Evolutionary conservation across 805 yeast genomes (phyloP).

Genomic region (Candida glaebosa): DNA sequence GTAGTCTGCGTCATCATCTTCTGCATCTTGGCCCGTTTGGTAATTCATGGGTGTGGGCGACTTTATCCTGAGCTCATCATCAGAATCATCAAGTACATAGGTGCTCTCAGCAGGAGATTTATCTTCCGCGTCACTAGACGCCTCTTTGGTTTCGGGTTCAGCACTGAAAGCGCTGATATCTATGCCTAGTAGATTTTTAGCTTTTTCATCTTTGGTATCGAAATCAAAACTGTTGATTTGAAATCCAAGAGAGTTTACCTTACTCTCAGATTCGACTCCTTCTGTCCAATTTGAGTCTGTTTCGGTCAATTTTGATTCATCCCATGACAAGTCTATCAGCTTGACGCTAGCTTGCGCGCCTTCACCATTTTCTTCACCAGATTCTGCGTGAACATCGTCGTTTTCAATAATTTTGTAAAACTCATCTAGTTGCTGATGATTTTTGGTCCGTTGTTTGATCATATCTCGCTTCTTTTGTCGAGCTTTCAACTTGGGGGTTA

Average conservation of each 20-base stretch:
- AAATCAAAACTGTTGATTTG: background rate
- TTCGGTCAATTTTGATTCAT: background rate
- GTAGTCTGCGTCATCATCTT: conserved; percentile 3
- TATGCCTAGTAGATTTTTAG: background rate
- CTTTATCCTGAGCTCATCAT: background rate
- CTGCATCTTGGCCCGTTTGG: background rate
- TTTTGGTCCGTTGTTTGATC: background rate
- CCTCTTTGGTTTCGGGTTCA: background rate
- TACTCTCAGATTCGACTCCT: background rate
- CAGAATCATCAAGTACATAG: background rate
- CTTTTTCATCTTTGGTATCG: conserved; percentile 1
- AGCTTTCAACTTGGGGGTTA: background rate
- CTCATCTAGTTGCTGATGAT: background rate
- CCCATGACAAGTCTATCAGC: background rate
- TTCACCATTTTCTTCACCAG: background rate
- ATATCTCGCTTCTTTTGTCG: background rate
- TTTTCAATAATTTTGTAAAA: background rate
- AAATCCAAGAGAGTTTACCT: background rate
- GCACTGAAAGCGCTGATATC: background rate
- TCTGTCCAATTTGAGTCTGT: background rate
- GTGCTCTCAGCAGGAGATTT: background rate
- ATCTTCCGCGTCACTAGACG: background rate
- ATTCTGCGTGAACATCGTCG: background rate
- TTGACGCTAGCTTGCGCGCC: background rate
- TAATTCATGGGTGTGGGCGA: background rate